phyloP scores from a whole-genome alignment of 257 asterid species.

The Jacaranda copaia region DNA sequence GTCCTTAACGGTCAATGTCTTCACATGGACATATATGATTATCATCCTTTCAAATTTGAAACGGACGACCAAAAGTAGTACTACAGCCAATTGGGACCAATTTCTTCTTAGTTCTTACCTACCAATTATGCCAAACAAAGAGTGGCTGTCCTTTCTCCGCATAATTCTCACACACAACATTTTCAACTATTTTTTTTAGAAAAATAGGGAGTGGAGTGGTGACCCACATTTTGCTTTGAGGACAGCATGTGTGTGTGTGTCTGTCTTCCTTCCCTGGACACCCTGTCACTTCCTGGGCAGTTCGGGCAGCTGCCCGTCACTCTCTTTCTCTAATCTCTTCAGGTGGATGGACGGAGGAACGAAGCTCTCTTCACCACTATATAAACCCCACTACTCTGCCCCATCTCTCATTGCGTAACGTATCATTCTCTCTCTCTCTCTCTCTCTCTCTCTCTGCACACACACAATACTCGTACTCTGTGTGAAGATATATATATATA shows the following conservation, averaged over 20 bases:
- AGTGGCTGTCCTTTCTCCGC: too few relatives aligned
- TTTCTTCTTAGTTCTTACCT: constrained; percentile 9
- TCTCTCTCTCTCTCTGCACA: constrained; percentile 24
- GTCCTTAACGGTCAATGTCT: not conserved
- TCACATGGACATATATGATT: not conserved
- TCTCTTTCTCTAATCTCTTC: too few relatives aligned
- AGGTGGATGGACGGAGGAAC: too few relatives aligned
- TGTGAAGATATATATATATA: not conserved
- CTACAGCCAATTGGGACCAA: not conserved
- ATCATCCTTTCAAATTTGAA: not conserved
- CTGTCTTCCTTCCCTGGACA: not conserved
- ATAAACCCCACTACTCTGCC: constrained; percentile 32
- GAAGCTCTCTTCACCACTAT: constrained; percentile 20
- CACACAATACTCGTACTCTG: not conserved
- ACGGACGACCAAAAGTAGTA: not conserved
- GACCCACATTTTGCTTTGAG: constrained; percentile 41
- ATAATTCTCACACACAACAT: too few relatives aligned
- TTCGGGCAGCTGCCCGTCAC: constrained; percentile 26
- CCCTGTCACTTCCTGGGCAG: constrained; percentile 37
- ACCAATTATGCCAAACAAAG: not conserved
- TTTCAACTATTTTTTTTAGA: too few relatives aligned
- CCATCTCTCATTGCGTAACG: not conserved
- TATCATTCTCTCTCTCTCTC: not conserved
- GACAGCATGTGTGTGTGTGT: not conserved
- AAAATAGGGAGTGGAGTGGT: constrained; percentile 15